Conservation (phyloP, 495 filamentous ascomycete species). For the Ascodesmis nigricans region DNA sequence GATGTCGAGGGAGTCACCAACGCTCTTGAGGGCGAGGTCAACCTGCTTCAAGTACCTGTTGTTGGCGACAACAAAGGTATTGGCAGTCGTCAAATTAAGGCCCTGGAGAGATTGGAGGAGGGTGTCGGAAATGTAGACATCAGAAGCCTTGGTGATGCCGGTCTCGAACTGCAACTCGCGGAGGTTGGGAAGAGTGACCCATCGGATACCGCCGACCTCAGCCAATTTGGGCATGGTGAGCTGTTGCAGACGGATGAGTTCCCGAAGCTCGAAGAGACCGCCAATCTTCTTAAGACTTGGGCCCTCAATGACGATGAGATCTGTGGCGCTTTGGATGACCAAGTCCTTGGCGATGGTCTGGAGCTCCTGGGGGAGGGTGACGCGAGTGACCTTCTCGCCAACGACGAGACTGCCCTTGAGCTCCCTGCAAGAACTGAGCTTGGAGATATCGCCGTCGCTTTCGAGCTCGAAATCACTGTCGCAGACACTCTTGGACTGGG, state of each 20-base stretch:
- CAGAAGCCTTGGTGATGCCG: slow-evolving; percentile 36
- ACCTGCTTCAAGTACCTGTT: slow-evolving; percentile 48
- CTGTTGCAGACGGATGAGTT: slow-evolving; percentile 40
- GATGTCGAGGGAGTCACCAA: slow-evolving; percentile 41
- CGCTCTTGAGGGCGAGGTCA: slow-evolving; percentile 46
- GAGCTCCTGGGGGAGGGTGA: slow-evolving; percentile 35
- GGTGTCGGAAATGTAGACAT: slow-evolving; percentile 63
- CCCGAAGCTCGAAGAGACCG: slow-evolving; percentile 41
- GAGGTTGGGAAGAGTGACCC: slow-evolving; percentile 50
- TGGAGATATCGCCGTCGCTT: slow-evolving; percentile 48
- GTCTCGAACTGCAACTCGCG: slow-evolving; percentile 40
- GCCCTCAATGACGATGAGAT: slow-evolving; percentile 30
- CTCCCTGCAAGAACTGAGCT: slow-evolving; percentile 40
- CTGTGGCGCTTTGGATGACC: slow-evolving; percentile 32
- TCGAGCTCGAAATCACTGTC: slow-evolving; percentile 33
- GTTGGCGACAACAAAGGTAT: slow-evolving; percentile 54
- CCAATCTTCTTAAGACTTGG: slow-evolving; percentile 28
- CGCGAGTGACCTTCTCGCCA: slow-evolving; percentile 28
- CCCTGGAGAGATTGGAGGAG: slow-evolving; percentile 48
- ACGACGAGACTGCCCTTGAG: slow-evolving; percentile 52
- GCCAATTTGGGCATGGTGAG: slow-evolving; percentile 41
- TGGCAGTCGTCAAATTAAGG: slow-evolving; percentile 46
- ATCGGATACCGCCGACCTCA: slow-evolving; percentile 41
- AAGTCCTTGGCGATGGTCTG: slow-evolving; percentile 47
- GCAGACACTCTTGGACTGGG: slow-evolving; percentile 15